Conservation (phyloP, 208 protist species). For the Wallacemonas sp. region DNA sequence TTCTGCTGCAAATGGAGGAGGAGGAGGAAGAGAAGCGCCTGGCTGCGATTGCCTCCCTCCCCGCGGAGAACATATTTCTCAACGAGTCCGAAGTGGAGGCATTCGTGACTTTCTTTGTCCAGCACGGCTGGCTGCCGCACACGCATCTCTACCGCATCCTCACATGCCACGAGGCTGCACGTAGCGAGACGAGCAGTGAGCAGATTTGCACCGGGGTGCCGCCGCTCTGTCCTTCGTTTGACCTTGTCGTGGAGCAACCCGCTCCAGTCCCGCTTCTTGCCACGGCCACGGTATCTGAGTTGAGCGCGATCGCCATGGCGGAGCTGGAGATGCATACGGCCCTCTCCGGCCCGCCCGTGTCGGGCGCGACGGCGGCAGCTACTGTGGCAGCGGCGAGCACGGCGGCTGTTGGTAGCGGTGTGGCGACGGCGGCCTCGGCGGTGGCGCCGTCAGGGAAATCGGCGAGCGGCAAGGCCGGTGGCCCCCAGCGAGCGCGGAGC, state of each 20-base stretch:
- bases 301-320: background rate
- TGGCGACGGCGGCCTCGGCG: background rate
- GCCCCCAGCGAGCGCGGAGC: background rate
- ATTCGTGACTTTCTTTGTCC: slow-evolving; percentile 53
- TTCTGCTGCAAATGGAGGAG: slow-evolving; percentile 51
- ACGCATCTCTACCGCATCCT: slow-evolving; percentile 51
- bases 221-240: background rate
- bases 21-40: slow-evolving; percentile 60
- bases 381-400: background rate
- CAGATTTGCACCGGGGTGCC: background rate
- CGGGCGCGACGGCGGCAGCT: background rate
- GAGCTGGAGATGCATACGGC: background rate
- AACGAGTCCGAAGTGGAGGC: slow-evolving; percentile 34
- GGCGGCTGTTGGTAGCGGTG: background rate
- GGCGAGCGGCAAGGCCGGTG: no score
- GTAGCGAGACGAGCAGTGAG: no score
- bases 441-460: background rate
- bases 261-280: slow-evolving; percentile 39
- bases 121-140: slow-evolving; percentile 57
- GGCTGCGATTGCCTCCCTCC: slow-evolving; percentile 42
- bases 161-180: slow-evolving; percentile 17
- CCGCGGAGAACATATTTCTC: slow-evolving; percentile 73
- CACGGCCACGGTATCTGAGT: slow-evolving; percentile 15
- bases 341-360: background rate
- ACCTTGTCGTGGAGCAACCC: slow-evolving; percentile 45